Evolutionary conservation across 495 filamentous ascomycete species (phyloP).

Genomic region (Aspergillus incahuasiensis): DNA sequence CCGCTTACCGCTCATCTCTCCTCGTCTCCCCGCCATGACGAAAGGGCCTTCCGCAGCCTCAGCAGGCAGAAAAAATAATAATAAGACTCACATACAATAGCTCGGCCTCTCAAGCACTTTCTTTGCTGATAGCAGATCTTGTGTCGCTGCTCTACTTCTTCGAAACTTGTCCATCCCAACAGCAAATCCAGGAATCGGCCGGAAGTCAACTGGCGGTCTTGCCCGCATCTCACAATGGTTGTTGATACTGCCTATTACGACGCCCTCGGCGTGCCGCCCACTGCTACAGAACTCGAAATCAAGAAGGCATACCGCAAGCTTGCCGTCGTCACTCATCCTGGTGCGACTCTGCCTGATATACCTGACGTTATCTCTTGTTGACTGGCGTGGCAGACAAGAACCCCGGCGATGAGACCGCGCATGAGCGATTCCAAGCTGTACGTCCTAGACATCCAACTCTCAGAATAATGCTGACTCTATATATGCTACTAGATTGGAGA

Average conservation of each 20-base stretch:
- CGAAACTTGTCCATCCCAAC: not conserved
- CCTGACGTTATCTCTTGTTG: not conserved
- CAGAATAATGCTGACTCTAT: not conserved
- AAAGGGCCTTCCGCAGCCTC: conserved; percentile 15
- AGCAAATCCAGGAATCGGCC: not conserved
- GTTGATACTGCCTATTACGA: conserved; percentile 89
- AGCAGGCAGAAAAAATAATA: conserved; percentile 27
- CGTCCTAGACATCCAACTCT: conserved; percentile 14
- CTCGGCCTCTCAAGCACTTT: not conserved
- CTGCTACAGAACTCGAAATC: conserved; percentile 91
- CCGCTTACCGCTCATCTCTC: not conserved
- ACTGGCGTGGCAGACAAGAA: conserved; percentile 73
- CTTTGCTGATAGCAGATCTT: not conserved
- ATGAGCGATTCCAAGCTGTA: conserved; percentile 85
- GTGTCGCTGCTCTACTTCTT: not conserved
- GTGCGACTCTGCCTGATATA: conserved; percentile 26
- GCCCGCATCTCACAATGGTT: conserved; percentile 55
- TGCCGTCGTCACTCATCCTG: conserved; percentile 75
- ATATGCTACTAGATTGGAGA: conserved; percentile 65
- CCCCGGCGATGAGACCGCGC: conserved; percentile 90
- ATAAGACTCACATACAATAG: conserved; percentile 4
- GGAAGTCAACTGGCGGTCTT: conserved; percentile 1
- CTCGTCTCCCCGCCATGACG: conserved; percentile 22
- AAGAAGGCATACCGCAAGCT: conserved; percentile 99
- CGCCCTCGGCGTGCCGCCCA: conserved; percentile 78